Conservation (phyloP, 495 filamentous ascomycete genomes). For the Jackrogersella multiformis region DNA sequence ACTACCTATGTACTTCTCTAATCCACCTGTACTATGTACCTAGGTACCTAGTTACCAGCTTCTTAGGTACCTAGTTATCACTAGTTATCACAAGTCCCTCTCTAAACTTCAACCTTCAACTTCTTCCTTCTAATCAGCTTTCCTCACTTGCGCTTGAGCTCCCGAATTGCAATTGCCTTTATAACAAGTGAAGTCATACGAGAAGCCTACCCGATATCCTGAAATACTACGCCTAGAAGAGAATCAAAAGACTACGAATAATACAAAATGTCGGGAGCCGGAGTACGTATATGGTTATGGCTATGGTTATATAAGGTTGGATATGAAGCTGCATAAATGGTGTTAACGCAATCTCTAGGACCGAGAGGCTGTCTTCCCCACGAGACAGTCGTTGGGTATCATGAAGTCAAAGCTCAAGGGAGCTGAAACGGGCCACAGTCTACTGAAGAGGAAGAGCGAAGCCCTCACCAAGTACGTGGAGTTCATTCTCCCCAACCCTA, state of each 20-base stretch:
- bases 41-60: too few species aligned
- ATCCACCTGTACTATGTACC: not conserved
- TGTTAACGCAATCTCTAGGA: constrained; percentile 60
- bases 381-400: constrained; percentile 91
- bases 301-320: not conserved
- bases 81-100: constrained; percentile 22
- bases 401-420: constrained; percentile 99
- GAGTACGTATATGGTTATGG: constrained; percentile 57
- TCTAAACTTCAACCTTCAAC: constrained; percentile 5
- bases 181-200: not conserved
- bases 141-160: not conserved
- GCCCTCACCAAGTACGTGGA: constrained; percentile 80
- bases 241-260: not conserved
- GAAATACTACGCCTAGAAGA: not conserved
- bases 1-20: too few species aligned
- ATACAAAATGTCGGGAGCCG: constrained; percentile 67
- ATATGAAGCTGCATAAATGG: constrained; percentile 11
- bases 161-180: not conserved
- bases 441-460: constrained; percentile 93
- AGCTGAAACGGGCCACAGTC: constrained; percentile 85
- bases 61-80: too few species aligned
- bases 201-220: not conserved
- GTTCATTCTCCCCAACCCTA: not conserved
- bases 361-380: constrained; percentile 95
- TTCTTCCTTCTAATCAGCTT: too few species aligned